Percentiles rank a stretch among this genome's conserved stretches.
Evolutionary conservation across 225 moss, liverwort and hornwort genomes (phyloP).

Genomic region (Lunularia cruciata): DNA sequence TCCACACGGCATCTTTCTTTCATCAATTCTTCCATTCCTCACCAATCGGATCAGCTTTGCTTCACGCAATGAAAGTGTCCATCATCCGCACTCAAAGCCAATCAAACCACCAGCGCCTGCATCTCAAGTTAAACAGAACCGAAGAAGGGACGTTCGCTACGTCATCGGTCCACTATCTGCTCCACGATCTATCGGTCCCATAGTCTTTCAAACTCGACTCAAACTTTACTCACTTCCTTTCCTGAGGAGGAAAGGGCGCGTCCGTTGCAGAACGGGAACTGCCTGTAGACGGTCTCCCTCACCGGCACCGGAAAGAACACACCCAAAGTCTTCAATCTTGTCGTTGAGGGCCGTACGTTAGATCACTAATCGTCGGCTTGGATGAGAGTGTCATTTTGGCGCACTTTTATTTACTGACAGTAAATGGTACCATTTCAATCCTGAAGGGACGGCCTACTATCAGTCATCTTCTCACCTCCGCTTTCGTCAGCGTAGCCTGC

Average conservation of each 20-base stretch:
- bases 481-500: background rate
- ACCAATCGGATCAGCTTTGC: background rate
- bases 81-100: too few relatives aligned
- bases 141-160: too few relatives aligned
- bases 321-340: background rate
- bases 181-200: slow-evolving; percentile 10
- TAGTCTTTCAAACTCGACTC: slow-evolving; percentile 19
- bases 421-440: background rate
- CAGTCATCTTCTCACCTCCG: background rate
- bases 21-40: slow-evolving; percentile 16
- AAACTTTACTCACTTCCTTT: background rate
- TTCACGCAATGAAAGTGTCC: background rate
- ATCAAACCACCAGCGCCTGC: too few relatives aligned
- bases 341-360: background rate
- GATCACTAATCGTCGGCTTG: background rate
- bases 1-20: background rate
- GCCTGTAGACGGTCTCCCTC: background rate
- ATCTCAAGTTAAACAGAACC: too few relatives aligned
- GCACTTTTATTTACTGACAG: slow-evolving; percentile 1
- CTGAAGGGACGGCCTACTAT: background rate
- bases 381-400: slow-evolving; percentile 10
- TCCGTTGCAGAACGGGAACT: slow-evolving; percentile 14
- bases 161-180: slow-evolving; percentile 3
- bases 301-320: background rate
- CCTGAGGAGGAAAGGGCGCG: slow-evolving; percentile 20